Conservation (phyloP, 192 early-diverging fungal genomes). For the Pilobolus umbonatus region DNA sequence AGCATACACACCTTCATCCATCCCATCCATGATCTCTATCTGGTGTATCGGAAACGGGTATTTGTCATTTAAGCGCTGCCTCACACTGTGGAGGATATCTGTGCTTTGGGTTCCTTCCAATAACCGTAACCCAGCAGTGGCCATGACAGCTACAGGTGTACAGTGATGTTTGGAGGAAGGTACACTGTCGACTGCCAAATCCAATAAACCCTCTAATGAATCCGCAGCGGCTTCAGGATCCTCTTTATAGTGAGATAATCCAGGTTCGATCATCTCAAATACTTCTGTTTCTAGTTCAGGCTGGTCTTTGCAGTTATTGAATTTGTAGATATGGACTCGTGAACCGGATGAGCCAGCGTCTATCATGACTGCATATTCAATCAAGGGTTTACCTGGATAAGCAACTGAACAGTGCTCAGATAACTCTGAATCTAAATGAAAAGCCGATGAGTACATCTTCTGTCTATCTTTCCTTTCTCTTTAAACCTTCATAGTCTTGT, state of each 20-base stretch:
- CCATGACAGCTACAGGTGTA: conserved; percentile 92
- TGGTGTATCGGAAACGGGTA: conserved; percentile 82
- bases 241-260: conserved; percentile 68
- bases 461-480: neutral
- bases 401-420: conserved; percentile 18
- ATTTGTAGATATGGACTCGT: conserved; percentile 94
- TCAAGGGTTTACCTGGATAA: conserved; percentile 55
- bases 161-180: conserved; percentile 57
- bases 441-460: too few species aligned
- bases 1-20: conserved; percentile 95
- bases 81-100: conserved; percentile 70
- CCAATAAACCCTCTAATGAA: conserved; percentile 74
- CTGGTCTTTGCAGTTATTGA: conserved; percentile 84
- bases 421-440: too few species aligned
- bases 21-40: conserved; percentile 93
- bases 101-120: conserved; percentile 68
- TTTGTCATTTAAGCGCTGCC: conserved; percentile 53
- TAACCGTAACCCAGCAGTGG: conserved; percentile 89
- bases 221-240: conserved; percentile 74
- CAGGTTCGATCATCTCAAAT: conserved; percentile 81
- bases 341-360: conserved; percentile 97
- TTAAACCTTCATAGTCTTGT: neutral
- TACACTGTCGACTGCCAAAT: conserved; percentile 67
- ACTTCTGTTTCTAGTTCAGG: conserved; percentile 88
- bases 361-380: conserved; percentile 92